Base-by-base conservation (phyloP, 2,329 filamentous ascomycete genomes). In the Cercospora janseana region DNA sequence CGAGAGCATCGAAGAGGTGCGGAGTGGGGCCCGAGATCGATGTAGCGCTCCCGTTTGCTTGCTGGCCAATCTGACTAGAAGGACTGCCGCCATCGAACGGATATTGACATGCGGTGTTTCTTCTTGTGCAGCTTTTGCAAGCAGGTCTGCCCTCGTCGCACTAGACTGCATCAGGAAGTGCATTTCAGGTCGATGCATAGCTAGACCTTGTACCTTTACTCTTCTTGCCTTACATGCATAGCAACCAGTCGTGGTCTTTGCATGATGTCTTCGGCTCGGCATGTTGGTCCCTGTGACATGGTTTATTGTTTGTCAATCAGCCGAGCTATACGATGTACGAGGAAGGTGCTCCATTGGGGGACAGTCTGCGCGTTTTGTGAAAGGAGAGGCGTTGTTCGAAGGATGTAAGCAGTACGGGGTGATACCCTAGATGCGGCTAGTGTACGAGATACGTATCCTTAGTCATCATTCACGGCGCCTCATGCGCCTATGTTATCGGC, bases 191-290 rank as follows among this genome's bases (percentile, higher is more conserved):
- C 16, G 20, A 3, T 4, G 21, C 12, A n/a, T n/a, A n/a, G n/a
- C n/a, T n/a, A n/a, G n/a, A n/a, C 31, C 10, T 41, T 58, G 20
- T 55, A 62, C 62, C 58, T 64, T 66, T n/a, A 65, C 62, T 21
- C 60, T 58, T 37, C 62, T 44, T 4, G 50, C 49, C 52, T 66
- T 66, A 53, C 63, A 66, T 18, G 56, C 43, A 5, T 40, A 31
- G 38, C 63, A 63, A 8, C 62, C 63, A 2, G 54, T 53, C 7
- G 59, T 56, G 13, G 58, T 61, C 37, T 66, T 66, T 9, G 55
- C 55, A 50, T 66, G 63, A 28, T 62, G 62, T 15, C 60, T 40
- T 26, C 62, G 58, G 21, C 58, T 61, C 5, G 63, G 60, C 62
- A 64, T 65, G 16, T 21, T 20, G 12, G 16, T 34, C 20, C 18